A percentile compares a stretch with the other conserved stretches of the same genome.
These are phyloP conservation scores for Eucalyptus sp. DNA, from an alignment of 345 rosid species.

Conservation along the genomic window DNA sequence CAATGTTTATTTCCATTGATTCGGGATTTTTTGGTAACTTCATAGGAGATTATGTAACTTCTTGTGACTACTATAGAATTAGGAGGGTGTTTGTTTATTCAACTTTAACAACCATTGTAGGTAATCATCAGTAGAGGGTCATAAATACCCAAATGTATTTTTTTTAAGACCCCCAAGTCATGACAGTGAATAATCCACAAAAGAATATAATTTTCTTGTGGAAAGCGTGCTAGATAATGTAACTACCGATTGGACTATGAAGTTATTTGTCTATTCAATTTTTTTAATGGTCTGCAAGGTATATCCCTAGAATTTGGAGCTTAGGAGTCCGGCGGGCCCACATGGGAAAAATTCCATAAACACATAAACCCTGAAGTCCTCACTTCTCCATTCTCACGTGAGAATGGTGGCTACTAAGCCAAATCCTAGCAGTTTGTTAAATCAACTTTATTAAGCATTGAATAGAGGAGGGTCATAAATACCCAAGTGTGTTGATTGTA, in stretches of 20 bases:
- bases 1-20: not conserved
- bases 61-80: not conserved
- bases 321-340: not conserved
- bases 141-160: not conserved
- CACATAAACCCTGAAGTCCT: not conserved
- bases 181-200: not conserved
- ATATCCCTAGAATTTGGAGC: not conserved
- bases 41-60: not conserved
- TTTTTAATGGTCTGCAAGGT: not conserved
- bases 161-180: not conserved
- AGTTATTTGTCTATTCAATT: not conserved
- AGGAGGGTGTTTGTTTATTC: not conserved
- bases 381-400: not conserved
- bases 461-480: not conserved
- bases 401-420: not conserved
- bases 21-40: not conserved
- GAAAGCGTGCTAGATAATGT: not conserved
- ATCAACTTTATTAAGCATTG: not conserved
- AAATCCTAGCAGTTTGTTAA: not conserved
- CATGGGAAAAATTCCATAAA: not conserved
- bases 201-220: not conserved
- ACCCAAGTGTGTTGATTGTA: not conserved
- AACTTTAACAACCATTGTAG: not conserved
- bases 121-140: fast-evolving
- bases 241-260: not conserved